Conservation (phyloP, 2,329 filamentous ascomycete genomes). For the Hysterium pulicare region DNA sequence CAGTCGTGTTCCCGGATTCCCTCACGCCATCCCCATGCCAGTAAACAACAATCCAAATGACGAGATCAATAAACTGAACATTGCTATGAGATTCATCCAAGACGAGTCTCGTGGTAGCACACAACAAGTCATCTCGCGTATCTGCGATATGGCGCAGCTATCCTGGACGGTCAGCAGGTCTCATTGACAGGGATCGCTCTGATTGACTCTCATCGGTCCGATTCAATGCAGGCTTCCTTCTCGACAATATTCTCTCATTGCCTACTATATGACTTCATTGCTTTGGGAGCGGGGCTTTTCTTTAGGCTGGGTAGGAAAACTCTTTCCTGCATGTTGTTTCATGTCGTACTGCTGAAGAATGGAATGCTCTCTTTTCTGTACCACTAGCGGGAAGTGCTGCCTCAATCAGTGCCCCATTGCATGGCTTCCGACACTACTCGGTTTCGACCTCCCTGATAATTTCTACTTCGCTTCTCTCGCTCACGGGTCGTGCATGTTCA, state of each 20-base stretch:
- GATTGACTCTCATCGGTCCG: not conserved
- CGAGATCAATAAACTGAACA: conserved; percentile 43
- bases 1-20: conserved; percentile 51
- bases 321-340: not conserved
- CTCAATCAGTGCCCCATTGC: not conserved
- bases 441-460: too few species aligned
- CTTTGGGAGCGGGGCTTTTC: not conserved
- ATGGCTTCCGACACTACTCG: too few species aligned
- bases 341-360: not conserved
- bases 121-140: conserved; percentile 47
- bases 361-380: not conserved
- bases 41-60: conserved; percentile 30
- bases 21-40: conserved; percentile 34
- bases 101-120: conserved; percentile 44
- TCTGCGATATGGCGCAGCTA: conserved; percentile 49
- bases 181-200: not conserved
- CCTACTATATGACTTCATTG: not conserved
- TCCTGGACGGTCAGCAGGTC: conserved; percentile 37
- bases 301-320: not conserved
- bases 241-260: not conserved
- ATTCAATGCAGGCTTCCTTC: not conserved
- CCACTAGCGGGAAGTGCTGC: not conserved
- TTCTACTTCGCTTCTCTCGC: too few species aligned
- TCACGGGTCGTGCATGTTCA: too few species aligned
- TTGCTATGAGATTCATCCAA: conserved; percentile 49